These are phyloP conservation scores for Heliamphora exappendiculata DNA, from an alignment of 148 eudicot genomes.

Conservation along the genomic window DNA sequence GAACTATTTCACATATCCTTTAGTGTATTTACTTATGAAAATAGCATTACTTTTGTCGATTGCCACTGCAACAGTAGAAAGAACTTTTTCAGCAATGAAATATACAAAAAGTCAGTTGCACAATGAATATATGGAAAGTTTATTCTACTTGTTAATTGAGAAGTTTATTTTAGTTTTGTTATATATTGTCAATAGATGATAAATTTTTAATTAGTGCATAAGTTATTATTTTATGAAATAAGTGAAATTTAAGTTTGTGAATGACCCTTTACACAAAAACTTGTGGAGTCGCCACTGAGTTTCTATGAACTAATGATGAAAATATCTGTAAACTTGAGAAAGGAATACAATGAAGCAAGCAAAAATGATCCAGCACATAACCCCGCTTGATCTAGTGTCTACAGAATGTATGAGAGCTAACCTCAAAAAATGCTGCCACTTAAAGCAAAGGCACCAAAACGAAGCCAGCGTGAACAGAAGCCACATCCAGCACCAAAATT, in stretches of 20 bases:
- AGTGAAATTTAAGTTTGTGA: no score
- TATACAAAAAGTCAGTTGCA: neutral
- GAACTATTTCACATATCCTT: neutral
- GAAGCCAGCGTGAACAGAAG: neutral
- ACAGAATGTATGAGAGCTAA: slow-evolving; percentile 1
- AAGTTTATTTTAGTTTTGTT: no score
- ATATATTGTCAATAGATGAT: no score
- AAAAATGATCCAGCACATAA: neutral
- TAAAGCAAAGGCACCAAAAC: slow-evolving; percentile 9
- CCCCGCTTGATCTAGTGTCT: neutral
- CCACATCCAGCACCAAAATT: slow-evolving; percentile 17
- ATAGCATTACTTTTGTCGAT: neutral
- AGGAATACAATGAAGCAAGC: neutral
- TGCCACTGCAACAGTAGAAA: neutral
- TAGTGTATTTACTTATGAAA: neutral
- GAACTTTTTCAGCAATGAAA: neutral
- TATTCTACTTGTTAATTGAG: no score
- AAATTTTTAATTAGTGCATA: no score
- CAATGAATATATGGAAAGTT: neutral
- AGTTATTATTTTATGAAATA: no score
- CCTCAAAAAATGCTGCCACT: slow-evolving; percentile 7
- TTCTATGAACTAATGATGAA: no score
- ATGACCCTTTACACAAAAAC: no score
- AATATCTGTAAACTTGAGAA: neutral
- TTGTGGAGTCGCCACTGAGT: no score